Evolutionary conservation across 2,329 filamentous ascomycete genomes (phyloP).

Genomic region (Aspergillus ibericus): DNA sequence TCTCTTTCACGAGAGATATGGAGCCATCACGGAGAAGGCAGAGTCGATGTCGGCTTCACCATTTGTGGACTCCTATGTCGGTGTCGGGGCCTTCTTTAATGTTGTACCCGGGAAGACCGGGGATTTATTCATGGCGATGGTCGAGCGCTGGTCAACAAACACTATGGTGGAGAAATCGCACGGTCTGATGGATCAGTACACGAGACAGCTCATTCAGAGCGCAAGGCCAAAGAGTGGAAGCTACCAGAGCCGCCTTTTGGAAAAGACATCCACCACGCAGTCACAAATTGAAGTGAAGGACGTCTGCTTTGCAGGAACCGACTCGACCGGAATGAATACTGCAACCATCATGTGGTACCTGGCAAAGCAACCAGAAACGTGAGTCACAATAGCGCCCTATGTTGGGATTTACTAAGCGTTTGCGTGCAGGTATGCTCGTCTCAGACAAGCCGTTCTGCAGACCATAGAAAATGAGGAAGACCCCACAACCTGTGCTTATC

Average conservation of each 20-base stretch:
- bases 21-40: slow-evolving; percentile 45
- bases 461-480: slow-evolving; percentile 24
- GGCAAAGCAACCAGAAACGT: slow-evolving; percentile 45
- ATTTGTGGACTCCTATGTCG: slow-evolving; percentile 58
- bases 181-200: slow-evolving; percentile 46
- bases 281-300: slow-evolving; percentile 55
- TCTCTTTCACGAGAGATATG: slow-evolving; percentile 54
- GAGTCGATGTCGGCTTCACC: slow-evolving; percentile 43
- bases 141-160: slow-evolving; percentile 37
- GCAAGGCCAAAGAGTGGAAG: slow-evolving; percentile 38
- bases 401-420: slow-evolving; percentile 16
- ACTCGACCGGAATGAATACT: slow-evolving; percentile 55
- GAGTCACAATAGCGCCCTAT: neutral
- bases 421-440: slow-evolving; percentile 27
- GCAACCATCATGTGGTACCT: slow-evolving; percentile 51
- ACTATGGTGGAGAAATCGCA: slow-evolving; percentile 35
- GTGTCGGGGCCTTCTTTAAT: slow-evolving; percentile 57
- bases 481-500: slow-evolving; percentile 40
- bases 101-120: slow-evolving; percentile 43
- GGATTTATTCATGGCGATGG: slow-evolving; percentile 33
- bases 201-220: slow-evolving; percentile 39
- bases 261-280: slow-evolving; percentile 45
- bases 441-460: slow-evolving; percentile 37
- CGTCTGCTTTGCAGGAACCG: slow-evolving; percentile 56
- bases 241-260: slow-evolving; percentile 52